Evolutionary conservation across 257 asterid genomes (phyloP).

Genomic region (Penstemon newberryi): DNA sequence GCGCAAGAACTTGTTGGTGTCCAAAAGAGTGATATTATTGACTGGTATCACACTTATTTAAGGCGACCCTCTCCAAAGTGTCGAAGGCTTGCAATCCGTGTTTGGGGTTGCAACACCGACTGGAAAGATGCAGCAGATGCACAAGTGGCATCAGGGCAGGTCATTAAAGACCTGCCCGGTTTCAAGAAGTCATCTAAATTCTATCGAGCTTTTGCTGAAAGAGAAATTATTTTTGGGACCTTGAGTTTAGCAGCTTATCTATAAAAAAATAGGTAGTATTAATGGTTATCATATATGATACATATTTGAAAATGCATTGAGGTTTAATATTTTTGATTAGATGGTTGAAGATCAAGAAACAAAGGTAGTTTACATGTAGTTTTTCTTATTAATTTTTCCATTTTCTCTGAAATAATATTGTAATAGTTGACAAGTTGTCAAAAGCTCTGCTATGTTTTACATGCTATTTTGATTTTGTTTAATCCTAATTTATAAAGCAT

Average conservation of each 20-base stretch:
- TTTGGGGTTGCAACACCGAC: constrained; percentile 87
- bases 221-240: constrained; percentile 1
- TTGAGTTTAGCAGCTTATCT: neutral
- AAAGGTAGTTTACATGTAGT: neutral
- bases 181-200: constrained; percentile 64
- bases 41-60: constrained; percentile 71
- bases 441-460: too few relatives aligned
- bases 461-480: too few relatives aligned
- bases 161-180: constrained; percentile 51
- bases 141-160: constrained; percentile 42
- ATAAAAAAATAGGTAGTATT: neutral
- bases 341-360: constrained; percentile 21
- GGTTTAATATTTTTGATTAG: neutral
- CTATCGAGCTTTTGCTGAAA: constrained; percentile 63
- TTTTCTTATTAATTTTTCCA: neutral
- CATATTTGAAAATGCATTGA: neutral
- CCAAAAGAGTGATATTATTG: constrained; percentile 58
- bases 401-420: neutral
- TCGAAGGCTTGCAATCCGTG: constrained; percentile 79
- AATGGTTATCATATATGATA: neutral
- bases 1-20: constrained; percentile 63
- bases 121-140: constrained; percentile 42
- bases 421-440: too few relatives aligned
- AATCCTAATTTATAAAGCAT: too few relatives aligned
- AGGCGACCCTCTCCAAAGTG: constrained; percentile 80